These are phyloP conservation scores for Cyberlindnera petersonii DNA, from an alignment of 805 yeast genomes.

Conservation along the genomic window DNA sequence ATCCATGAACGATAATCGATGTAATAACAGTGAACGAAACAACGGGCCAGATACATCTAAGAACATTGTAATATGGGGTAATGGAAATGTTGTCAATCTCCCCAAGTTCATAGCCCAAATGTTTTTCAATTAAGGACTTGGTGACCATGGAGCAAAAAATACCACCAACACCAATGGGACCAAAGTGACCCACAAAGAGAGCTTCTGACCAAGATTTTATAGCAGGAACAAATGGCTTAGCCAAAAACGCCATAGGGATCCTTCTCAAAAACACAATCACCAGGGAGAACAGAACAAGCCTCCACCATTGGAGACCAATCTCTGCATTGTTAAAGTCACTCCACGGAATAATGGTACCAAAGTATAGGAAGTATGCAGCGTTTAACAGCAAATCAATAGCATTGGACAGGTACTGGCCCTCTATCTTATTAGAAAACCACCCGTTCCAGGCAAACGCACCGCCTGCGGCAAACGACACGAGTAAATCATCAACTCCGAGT, in stretches of 20 bases:
- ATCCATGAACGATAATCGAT: conserved; percentile 88
- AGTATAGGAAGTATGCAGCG: conserved; percentile 80
- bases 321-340: conserved; percentile 56
- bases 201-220: conserved; percentile 91
- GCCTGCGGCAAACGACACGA: conserved; percentile 89
- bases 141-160: conserved; percentile 79
- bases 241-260: conserved; percentile 70
- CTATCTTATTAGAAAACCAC: conserved; percentile 75
- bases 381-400: conserved; percentile 81
- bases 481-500: conserved; percentile 81
- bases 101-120: conserved; percentile 21
- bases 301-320: conserved; percentile 73
- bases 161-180: conserved; percentile 95
- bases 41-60: conserved; percentile 69
- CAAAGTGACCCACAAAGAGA: conserved; percentile 88
- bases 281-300: conserved; percentile 68
- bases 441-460: conserved; percentile 94
- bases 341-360: conserved; percentile 95
- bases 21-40: conserved; percentile 74
- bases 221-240: conserved; percentile 81
- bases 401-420: conserved; percentile 80
- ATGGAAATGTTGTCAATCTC: conserved; percentile 43
- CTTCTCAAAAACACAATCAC: conserved; percentile 72
- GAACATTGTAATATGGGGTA: conserved; percentile 52
- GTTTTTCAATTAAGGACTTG: conserved; percentile 56